Evolutionary conservation across 1,139 yeast species (phyloP).

Genomic region (Candida pseudoviswanathii): DNA sequence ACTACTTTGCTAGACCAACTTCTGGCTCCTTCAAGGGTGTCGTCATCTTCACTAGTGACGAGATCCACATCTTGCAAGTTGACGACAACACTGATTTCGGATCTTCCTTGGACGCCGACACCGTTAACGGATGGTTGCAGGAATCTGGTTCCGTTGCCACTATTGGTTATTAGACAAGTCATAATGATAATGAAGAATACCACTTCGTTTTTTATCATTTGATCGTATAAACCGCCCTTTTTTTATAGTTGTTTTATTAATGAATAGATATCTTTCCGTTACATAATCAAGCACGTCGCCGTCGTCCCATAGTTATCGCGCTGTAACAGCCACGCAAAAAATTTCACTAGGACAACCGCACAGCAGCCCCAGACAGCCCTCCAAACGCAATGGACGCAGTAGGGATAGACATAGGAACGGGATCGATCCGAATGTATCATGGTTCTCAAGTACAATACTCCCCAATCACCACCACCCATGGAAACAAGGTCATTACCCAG

Average conservation of each 20-base stretch:
- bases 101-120: slow-evolving; percentile 51
- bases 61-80: slow-evolving; percentile 62
- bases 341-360: background rate
- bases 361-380: background rate
- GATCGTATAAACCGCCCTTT: background rate
- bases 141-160: slow-evolving; percentile 46
- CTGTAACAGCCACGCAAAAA: background rate
- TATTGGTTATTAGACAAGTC: slow-evolving; percentile 20
- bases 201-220: background rate
- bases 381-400: slow-evolving; percentile 20
- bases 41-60: slow-evolving; percentile 64
- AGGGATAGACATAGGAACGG: slow-evolving; percentile 61
- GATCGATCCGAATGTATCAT: slow-evolving; percentile 39
- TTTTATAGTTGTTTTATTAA: slow-evolving; percentile 2
- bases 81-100: slow-evolving; percentile 50
- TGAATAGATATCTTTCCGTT: slow-evolving; percentile 1
- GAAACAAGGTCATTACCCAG: slow-evolving; percentile 36
- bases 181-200: background rate
- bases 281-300: background rate
- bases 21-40: slow-evolving; percentile 83
- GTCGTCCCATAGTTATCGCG: too few species aligned
- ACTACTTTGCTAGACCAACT: slow-evolving; percentile 85
- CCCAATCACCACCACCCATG: slow-evolving; percentile 13
- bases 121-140: slow-evolving; percentile 59
- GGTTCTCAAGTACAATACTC: slow-evolving; percentile 6